Evolutionary conservation across 1,139 yeast species (phyloP).

Genomic region (Debaryomyces fabryi): DNA sequence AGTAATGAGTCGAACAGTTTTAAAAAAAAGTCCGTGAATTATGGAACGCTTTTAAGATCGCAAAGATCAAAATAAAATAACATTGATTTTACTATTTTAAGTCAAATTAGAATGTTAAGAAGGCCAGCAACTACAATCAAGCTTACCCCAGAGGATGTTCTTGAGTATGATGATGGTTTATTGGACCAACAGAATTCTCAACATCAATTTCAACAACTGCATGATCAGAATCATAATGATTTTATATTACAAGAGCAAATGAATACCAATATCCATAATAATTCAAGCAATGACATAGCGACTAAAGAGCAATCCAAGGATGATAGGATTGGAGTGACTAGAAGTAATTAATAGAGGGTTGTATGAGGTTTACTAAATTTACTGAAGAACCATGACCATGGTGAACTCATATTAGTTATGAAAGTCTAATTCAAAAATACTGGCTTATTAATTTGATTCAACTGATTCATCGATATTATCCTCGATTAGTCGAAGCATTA

Average conservation of each 20-base stretch:
- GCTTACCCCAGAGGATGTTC: conserved; percentile 66
- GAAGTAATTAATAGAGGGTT: conserved; percentile 11
- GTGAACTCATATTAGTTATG: neutral
- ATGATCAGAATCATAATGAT: conserved; percentile 3
- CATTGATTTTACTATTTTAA: neutral
- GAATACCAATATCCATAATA: conserved; percentile 9
- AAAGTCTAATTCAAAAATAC: neutral
- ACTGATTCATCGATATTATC: neutral
- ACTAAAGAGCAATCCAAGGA: conserved; percentile 18
- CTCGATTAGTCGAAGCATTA: neutral
- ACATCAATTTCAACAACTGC: conserved; percentile 12
- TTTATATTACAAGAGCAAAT: conserved; percentile 21
- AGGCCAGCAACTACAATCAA: conserved; percentile 66
- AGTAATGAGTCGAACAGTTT: neutral
- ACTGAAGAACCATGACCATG: neutral
- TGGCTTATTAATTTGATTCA: neutral
- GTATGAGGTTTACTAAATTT: neutral
- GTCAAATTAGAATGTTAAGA: conserved; percentile 49
- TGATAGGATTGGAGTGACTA: conserved; percentile 23
- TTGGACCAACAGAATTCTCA: conserved; percentile 8
- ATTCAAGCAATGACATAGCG: conserved; percentile 11
- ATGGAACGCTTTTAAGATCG: neutral
- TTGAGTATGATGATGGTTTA: conserved; percentile 56
- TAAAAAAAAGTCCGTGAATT: neutral
- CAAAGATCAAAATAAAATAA: neutral